phyloP scores from a whole-genome alignment of 2,329 filamentous ascomycete species.

The Stemphylium lycopersici region DNA sequence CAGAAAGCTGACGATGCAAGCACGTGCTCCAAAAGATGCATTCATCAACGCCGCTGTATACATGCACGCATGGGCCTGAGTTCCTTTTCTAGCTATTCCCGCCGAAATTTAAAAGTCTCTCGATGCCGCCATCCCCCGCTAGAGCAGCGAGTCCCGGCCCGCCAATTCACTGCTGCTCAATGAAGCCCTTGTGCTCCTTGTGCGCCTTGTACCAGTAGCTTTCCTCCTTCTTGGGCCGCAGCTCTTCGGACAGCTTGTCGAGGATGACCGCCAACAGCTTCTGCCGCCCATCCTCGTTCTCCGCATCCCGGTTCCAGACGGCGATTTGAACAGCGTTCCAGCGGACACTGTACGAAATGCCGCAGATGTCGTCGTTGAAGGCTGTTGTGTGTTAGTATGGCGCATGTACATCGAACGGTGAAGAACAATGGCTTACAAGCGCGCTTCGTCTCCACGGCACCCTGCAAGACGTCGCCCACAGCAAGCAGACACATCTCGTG shows the following conservation, averaged over 20 bases:
- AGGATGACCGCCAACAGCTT: constrained; percentile 75
- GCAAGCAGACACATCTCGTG: constrained; percentile 80
- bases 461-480: constrained; percentile 80
- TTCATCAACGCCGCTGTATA: constrained; percentile 8
- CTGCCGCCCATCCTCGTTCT: constrained; percentile 79
- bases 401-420: neutral
- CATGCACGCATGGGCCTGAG: neutral
- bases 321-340: constrained; percentile 89
- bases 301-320: constrained; percentile 90
- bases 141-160: constrained; percentile 1
- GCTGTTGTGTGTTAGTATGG: constrained; percentile 24
- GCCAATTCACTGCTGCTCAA: constrained; percentile 26
- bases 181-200: constrained; percentile 82
- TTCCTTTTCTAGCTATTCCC: neutral
- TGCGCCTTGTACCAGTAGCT: constrained; percentile 88
- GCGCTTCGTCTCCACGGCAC: constrained; percentile 65
- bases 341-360: constrained; percentile 83
- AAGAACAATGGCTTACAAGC: constrained; percentile 59
- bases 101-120: neutral
- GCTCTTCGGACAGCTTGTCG: constrained; percentile 72
- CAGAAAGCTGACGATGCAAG: too few species aligned
- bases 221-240: constrained; percentile 67
- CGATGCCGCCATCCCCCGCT: neutral
- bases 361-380: constrained; percentile 81
- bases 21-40: constrained; percentile 1